These are phyloP conservation scores for Chalciporus piperatus DNA, from an alignment of 768 basidiomycete genomes.

Conservation along the genomic window DNA sequence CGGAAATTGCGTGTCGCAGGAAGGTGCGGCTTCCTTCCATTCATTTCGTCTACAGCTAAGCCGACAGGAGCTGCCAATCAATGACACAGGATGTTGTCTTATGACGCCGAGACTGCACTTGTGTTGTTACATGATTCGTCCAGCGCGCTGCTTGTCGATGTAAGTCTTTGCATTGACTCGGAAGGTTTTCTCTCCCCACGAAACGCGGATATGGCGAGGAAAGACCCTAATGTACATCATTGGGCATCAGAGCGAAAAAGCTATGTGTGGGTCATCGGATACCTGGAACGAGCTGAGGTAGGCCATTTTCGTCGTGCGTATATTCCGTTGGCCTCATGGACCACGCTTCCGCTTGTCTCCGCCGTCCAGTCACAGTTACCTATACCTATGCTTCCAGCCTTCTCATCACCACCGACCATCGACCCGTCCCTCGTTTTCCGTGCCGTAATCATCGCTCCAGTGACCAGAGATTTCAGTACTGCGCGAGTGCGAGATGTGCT, in stretches of 20 bases:
- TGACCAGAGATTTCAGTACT: conserved; percentile 43
- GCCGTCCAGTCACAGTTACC: conserved; percentile 36
- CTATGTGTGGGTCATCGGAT: conserved; percentile 54
- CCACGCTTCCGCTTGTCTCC: conserved; percentile 11
- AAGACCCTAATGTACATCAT: conserved; percentile 8
- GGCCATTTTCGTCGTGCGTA: conserved; percentile 18
- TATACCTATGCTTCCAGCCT: conserved; percentile 43
- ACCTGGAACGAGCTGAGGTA: conserved; percentile 51
- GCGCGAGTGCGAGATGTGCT: conserved; percentile 24
- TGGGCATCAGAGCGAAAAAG: conserved; percentile 57
- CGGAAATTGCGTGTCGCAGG: conserved; percentile 60
- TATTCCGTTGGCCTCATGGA: conserved; percentile 12
- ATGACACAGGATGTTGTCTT: conserved; percentile 50
- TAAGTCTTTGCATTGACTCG: conserved; percentile 47
- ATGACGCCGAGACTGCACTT: conserved; percentile 47
- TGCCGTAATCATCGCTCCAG: conserved; percentile 49
- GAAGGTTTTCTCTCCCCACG: conserved; percentile 14
- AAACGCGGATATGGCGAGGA: conserved; percentile 6
- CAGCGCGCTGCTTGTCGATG: conserved; percentile 56
- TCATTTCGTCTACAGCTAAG: conserved; percentile 12
- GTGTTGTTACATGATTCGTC: conserved; percentile 49
- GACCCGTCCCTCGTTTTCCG: conserved; percentile 48
- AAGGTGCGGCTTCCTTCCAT: conserved; percentile 40
- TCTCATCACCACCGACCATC: conserved; percentile 38
- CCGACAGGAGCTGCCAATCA: conserved; percentile 6